These are phyloP conservation scores for Cardamine occulta DNA, from an alignment of 345 rosid species.

Conservation along the genomic window DNA sequence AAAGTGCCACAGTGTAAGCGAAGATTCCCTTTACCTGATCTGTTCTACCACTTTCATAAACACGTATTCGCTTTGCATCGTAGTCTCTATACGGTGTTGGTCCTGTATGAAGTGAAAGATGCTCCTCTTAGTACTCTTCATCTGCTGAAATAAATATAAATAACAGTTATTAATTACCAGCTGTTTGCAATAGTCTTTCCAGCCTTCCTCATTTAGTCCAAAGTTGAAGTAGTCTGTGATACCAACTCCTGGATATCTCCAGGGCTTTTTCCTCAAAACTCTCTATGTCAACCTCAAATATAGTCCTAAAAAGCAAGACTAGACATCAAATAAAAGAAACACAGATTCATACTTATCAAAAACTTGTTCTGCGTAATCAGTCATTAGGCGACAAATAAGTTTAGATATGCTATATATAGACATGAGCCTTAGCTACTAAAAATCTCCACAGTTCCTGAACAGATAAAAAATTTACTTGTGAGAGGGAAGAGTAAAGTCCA, in stretches of 20 bases:
- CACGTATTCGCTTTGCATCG: conserved; percentile 99
- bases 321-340: conserved; percentile 25
- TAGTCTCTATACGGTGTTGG: conserved; percentile 83
- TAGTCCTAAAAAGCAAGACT: conserved; percentile 65
- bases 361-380: too few species aligned
- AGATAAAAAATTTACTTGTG: conserved; percentile 75
- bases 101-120: conserved; percentile 58
- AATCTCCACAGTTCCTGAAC: conserved; percentile 18
- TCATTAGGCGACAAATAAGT: too few species aligned
- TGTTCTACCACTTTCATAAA: conserved; percentile 93
- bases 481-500: conserved; percentile 96
- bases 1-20: conserved; percentile 4
- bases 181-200: conserved; percentile 97
- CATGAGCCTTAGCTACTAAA: conserved; percentile 12
- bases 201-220: conserved; percentile 92
- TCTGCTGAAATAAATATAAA: conserved; percentile 31
- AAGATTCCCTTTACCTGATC: conserved; percentile 68
- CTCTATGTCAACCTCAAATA: conserved; percentile 94
- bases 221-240: conserved; percentile 89
- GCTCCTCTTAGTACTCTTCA: conserved; percentile 39
- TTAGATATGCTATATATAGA: conserved; percentile 13
- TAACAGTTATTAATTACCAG: conserved; percentile 64
- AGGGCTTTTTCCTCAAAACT: conserved; percentile 96
- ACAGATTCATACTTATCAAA: conserved; percentile 3
- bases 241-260: conserved; percentile 87